A percentile compares a stretch with the other conserved stretches of the same genome.
These are phyloP conservation scores for Phytophthora citrophthora DNA, from an alignment of 352 stramenopile species.

Conservation along the genomic window DNA sequence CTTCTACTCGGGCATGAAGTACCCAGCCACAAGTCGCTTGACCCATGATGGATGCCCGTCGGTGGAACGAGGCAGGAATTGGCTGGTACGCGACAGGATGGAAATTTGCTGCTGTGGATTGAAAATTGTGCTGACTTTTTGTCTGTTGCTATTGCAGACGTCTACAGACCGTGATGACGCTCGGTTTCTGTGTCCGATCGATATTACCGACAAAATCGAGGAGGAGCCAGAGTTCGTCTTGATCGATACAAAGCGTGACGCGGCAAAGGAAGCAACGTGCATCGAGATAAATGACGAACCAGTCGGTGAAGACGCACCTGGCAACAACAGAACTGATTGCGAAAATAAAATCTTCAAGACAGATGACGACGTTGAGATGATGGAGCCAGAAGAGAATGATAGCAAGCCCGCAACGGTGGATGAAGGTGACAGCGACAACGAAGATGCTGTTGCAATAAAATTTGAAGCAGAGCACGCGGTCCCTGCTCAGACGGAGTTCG, in stretches of 20 bases:
- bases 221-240: constrained; percentile 38
- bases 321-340: neutral
- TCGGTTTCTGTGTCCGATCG: constrained; percentile 40
- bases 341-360: constrained; percentile 10
- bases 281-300: constrained; percentile 18
- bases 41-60: constrained; percentile 39
- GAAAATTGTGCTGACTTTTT: constrained; percentile 7
- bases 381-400: neutral
- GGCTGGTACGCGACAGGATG: constrained; percentile 42
- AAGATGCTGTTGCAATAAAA: neutral
- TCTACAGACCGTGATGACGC: constrained; percentile 46
- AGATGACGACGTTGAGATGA: constrained; percentile 11
- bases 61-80: constrained; percentile 56
- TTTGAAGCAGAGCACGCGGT: neutral
- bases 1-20: constrained; percentile 61
- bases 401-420: constrained; percentile 2
- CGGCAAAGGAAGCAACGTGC: constrained; percentile 13
- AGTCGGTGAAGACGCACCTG: neutral
- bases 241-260: constrained; percentile 35
- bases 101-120: constrained; percentile 1
- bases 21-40: constrained; percentile 30
- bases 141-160: constrained; percentile 27
- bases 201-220: constrained; percentile 27
- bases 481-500: constrained; percentile 2
- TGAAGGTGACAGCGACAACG: neutral